Conservation (phyloP, 768 basidiomycete genomes). For the Hericium erinaceus region DNA sequence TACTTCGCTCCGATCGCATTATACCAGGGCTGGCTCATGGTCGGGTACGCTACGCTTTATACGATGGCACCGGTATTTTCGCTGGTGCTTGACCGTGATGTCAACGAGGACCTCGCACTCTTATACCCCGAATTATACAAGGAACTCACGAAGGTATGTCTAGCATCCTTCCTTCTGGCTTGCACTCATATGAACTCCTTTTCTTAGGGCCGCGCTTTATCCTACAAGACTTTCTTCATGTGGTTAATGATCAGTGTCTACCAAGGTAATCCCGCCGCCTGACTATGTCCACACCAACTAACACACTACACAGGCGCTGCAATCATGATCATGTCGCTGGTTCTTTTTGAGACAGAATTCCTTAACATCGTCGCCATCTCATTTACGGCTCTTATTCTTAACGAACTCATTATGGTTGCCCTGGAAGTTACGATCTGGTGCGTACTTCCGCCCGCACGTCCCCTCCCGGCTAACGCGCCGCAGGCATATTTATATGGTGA, state of each 20-base stretch:
- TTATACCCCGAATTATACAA: slow-evolving; percentile 97
- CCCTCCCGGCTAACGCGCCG: neutral
- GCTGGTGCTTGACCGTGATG: slow-evolving; percentile 88
- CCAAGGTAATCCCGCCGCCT: slow-evolving; percentile 51
- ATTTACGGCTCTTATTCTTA: slow-evolving; percentile 90
- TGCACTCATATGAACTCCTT: neutral
- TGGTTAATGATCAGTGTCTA: slow-evolving; percentile 98
- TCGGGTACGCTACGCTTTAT: slow-evolving; percentile 91
- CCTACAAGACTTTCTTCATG: slow-evolving; percentile 96
- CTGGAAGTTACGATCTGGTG: slow-evolving; percentile 96
- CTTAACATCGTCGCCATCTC: slow-evolving; percentile 98
- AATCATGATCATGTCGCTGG: slow-evolving; percentile 96
- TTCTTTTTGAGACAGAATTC: slow-evolving; percentile 95
- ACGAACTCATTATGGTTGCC: slow-evolving; percentile 98
- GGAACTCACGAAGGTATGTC: slow-evolving; percentile 86
- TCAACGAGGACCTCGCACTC: slow-evolving; percentile 90
- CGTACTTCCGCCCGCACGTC: neutral
- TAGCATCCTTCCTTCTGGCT: neutral
- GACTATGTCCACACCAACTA: neutral
- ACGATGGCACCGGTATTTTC: slow-evolving; percentile 99
- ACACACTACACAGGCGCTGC: slow-evolving; percentile 57
- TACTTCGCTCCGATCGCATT: slow-evolving; percentile 94
- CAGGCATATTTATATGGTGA: slow-evolving; percentile 93
- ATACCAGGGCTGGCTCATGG: slow-evolving; percentile 98
- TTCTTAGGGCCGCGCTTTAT: slow-evolving; percentile 78